phyloP scores from a whole-genome alignment of 2,329 filamentous ascomycete genomes.

The Botrytis galanthina region DNA sequence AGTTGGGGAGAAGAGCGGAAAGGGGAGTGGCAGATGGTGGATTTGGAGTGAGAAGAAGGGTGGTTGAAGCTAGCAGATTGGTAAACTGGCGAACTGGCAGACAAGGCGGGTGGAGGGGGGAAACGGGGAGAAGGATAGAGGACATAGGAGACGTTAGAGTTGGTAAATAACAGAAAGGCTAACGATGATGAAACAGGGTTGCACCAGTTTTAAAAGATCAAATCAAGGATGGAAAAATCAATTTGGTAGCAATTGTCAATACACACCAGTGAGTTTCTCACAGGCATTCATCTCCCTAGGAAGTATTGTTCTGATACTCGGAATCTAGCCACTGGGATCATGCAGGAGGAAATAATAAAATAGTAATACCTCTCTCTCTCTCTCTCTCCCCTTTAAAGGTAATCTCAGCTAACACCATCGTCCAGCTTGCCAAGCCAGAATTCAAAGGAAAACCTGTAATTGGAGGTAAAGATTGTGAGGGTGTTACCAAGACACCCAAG shows the following conservation, averaged over 20 bases:
- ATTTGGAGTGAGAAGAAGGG: no score
- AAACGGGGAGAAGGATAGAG: not conserved
- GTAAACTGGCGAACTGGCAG: conserved; percentile 11
- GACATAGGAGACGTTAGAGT: not conserved
- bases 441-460: conserved; percentile 61
- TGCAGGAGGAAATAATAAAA: conserved; percentile 82
- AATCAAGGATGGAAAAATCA: conserved; percentile 68
- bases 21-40: not conserved
- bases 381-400: not conserved
- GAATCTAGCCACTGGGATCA: conserved; percentile 83
- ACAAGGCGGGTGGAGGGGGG: not conserved
- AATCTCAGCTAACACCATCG: not conserved
- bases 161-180: not conserved
- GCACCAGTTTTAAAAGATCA: conserved; percentile 68
- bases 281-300: not conserved
- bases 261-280: conserved; percentile 78
- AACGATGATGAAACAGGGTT: conserved; percentile 45
- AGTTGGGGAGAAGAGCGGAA: conserved; percentile 3
- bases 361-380: conserved; percentile 50
- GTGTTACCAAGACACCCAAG: conserved; percentile 72
- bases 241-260: conserved; percentile 87
- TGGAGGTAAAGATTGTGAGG: conserved; percentile 81
- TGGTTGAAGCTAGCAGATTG: no score
- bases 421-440: conserved; percentile 31
- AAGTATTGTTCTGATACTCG: conserved; percentile 19